phyloP scores from a whole-genome alignment of 371 early-diverging fungal species.

The Funneliformis caledonium region DNA sequence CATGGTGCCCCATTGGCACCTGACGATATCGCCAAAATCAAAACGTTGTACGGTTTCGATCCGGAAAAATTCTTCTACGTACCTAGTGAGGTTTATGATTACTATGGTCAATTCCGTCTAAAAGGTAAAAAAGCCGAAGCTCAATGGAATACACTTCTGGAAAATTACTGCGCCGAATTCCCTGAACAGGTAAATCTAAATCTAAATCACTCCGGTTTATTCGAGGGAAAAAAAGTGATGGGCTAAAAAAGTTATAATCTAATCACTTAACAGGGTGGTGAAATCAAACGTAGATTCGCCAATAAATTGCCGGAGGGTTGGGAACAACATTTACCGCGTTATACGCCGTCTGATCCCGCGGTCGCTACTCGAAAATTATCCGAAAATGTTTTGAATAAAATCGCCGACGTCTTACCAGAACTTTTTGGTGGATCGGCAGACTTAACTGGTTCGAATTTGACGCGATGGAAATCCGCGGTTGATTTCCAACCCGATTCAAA shows the following conservation, averaged over 20 bases:
- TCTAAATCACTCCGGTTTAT: no score
- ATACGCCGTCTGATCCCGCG: constrained; percentile 78
- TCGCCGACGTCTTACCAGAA: constrained; percentile 82
- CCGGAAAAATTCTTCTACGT: constrained; percentile 79
- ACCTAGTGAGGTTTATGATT: constrained; percentile 61
- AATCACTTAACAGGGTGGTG: constrained; percentile 56
- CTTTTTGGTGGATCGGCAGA: constrained; percentile 99
- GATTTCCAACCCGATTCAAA: constrained; percentile 89
- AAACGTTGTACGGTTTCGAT: constrained; percentile 86
- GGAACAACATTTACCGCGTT: constrained; percentile 75
- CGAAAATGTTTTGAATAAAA: constrained; percentile 80
- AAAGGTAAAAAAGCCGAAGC: constrained; percentile 65
- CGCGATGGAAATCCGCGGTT: constrained; percentile 91
- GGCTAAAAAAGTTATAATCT: neutral
- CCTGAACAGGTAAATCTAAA: constrained; percentile 57
- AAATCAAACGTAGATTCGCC: constrained; percentile 78
- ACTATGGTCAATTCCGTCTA: constrained; percentile 65
- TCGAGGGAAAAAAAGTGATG: no score
- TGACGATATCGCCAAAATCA: constrained; percentile 88
- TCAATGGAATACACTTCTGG: constrained; percentile 79
- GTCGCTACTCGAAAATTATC: constrained; percentile 92
- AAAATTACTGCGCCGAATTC: constrained; percentile 64
- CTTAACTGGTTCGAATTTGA: constrained; percentile 96
- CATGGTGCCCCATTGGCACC: constrained; percentile 92
- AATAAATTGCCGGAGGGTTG: constrained; percentile 79